Evolutionary conservation across 2,329 filamentous ascomycete species (phyloP).

Genomic region (Metarhizium anisopliae): DNA sequence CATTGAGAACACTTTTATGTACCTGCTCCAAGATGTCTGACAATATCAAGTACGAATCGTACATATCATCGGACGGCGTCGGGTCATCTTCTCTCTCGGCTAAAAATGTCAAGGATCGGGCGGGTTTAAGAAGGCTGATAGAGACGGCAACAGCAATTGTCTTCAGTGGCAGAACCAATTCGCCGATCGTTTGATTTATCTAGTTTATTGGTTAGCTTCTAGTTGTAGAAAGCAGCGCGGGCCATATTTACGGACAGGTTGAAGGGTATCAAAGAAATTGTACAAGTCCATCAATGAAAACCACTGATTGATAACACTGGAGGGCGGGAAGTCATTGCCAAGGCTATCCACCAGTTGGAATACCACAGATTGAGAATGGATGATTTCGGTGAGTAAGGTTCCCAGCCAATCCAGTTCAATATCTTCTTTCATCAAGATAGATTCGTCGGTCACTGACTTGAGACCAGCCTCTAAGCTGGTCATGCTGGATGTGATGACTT

Average conservation of each 20-base stretch:
- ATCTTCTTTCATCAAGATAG: conserved; percentile 40
- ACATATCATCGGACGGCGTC: conserved; percentile 23
- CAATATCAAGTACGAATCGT: conserved; percentile 58
- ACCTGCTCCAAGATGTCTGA: conserved; percentile 62
- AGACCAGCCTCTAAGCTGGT: conserved; percentile 39
- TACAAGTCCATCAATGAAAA: conserved; percentile 62
- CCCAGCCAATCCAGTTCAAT: conserved; percentile 51
- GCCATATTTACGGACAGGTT: conserved; percentile 20
- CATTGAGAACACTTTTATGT: conserved; percentile 59
- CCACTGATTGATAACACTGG: conserved; percentile 58
- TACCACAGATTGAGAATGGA: conserved; percentile 64
- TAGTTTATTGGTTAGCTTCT: conserved; percentile 7
- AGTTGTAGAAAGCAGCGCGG: not conserved
- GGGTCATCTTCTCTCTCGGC: conserved; percentile 29
- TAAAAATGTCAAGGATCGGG: conserved; percentile 39
- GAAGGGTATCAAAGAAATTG: conserved; percentile 59
- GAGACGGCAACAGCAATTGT: conserved; percentile 63
- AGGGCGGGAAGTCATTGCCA: conserved; percentile 43
- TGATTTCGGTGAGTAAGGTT: conserved; percentile 58
- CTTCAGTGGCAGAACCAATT: conserved; percentile 56
- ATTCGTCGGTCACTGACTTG: conserved; percentile 41
- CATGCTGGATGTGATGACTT: conserved; percentile 39
- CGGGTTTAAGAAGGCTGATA: conserved; percentile 60
- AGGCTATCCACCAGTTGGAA: conserved; percentile 62
- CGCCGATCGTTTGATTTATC: conserved; percentile 32